Evolutionary conservation across 352 stramenopile species (phyloP), one percentile per base, ranked within the genome.

Genomic region (Aphanomyces invadans): DNA sequence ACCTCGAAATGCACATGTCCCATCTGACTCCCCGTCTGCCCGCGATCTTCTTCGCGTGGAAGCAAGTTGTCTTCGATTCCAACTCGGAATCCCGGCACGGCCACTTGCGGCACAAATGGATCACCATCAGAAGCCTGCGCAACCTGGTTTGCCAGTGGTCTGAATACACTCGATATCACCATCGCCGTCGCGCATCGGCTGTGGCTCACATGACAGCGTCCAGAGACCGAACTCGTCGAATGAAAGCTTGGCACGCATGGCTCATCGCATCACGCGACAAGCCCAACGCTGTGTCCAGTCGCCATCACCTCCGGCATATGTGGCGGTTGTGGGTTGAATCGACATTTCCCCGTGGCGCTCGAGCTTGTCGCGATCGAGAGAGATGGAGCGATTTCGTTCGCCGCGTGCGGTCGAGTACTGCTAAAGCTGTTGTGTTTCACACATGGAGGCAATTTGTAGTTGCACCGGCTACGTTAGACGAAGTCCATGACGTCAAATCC

Each of bases 241-340:
- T 11, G n/a, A 54, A 54, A 54, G 46, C 21, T 11, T 54, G 46
- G 46, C 46, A 54, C 26, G 46, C 46, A 21, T 54, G 46, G 46
- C 15, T n/a, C 10, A 7, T 54, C n/a, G 0, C 11, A 11, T 23
- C 46, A 10, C 46, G 46, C 1, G n/a, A 54, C n/a, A 25, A 54
- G 26, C 36, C 7, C 36, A 15, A 42, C 36, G 36, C 36, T 15
- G 15, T 15, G 36, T 15, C 36, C 9, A 52, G 21, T 7, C 21
- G 19, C 9, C 44, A 52, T 25, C 36, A 42, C 7, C 36, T 42
- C 36, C 36, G 36, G 15, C 36, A 15, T 15, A 42, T 42, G 15
- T 42, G 36, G 36, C 7, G 36, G 36, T 42, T 15, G 36, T 42
- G 36, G 36, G 36, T 15, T 15, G 36, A 42, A 7, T 42, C 36